These are phyloP conservation scores for Aspergillus fumigatus DNA, from an alignment of 2,329 filamentous ascomycete species.

Conservation along the genomic window DNA sequence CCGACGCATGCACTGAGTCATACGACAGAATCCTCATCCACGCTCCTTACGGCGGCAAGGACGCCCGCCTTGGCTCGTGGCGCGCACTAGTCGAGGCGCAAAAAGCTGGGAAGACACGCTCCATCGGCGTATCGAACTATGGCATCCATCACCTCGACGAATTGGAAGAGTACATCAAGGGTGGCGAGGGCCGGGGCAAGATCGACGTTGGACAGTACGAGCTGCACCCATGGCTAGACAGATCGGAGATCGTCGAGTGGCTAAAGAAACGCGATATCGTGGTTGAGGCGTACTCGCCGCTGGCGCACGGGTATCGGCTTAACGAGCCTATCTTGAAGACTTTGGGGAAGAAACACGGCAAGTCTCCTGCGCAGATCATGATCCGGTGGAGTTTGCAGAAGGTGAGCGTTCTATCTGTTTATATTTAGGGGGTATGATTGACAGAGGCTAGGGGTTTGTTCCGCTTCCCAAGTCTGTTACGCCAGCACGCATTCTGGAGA, in stretches of 20 bases:
- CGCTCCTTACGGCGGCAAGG: constrained; percentile 69
- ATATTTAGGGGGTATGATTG: neutral
- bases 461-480: constrained; percentile 62
- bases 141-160: constrained; percentile 71
- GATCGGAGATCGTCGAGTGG: constrained; percentile 60
- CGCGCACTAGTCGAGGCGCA: constrained; percentile 72
- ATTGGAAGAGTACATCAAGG: constrained; percentile 50
- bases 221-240: constrained; percentile 77
- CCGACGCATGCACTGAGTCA: neutral
- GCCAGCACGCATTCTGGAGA: constrained; percentile 56
- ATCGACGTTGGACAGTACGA: constrained; percentile 78
- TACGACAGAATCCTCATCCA: constrained; percentile 59
- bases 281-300: constrained; percentile 75
- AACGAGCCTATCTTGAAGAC: constrained; percentile 58
- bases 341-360: constrained; percentile 64
- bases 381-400: constrained; percentile 76
- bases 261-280: constrained; percentile 64
- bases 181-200: constrained; percentile 52
- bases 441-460: constrained; percentile 49
- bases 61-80: constrained; percentile 68
- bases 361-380: constrained; percentile 68
- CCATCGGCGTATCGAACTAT: constrained; percentile 73
- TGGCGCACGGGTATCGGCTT: constrained; percentile 68
- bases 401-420: constrained; percentile 49
- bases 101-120: constrained; percentile 63